Evolutionary conservation across 129 eudicot genomes (phyloP), one percentile per base, ranked within the genome.

Genomic region (Heracleum sosnowskyi): DNA sequence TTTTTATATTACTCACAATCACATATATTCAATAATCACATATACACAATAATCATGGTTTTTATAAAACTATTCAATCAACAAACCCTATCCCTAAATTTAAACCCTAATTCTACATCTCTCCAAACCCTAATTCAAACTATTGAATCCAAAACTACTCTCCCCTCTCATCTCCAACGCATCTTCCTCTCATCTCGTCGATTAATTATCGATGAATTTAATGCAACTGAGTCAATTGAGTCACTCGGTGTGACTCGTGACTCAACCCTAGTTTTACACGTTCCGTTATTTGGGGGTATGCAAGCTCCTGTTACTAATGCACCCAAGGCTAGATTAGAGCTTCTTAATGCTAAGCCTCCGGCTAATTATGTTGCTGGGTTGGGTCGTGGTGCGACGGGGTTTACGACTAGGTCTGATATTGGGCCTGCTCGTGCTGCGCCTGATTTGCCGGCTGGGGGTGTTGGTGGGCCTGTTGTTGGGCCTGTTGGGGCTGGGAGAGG

Each of bases 401-500:
- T 94, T 86, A 94, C 98, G 4, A 94, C 98, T 18, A 90, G 97
- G 33, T 94, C 98, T 1, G 98, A 94, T 91, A 94, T 94, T 39
- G 98, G 98, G 15, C 98, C 97, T 0, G 98, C 98, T 63, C 93
- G 98, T 55, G 96, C 98, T 13, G 97, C 97, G 18, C 97, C 97
- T 5, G 97, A 94, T 53, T 85, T 94, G 13, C 98, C 97, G 13
- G 81, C 81, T 7, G 82, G 77, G 3, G 90, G 88, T 24, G 87
- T 89, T 11, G 87, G 86, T 7, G 92, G 68, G 6, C 68, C 72
- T 31, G 37, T 2, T 66, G 72, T 6, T 85, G 3, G 85, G 0
- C 68, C 89, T 0, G 77, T 90, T 1, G 89, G 89, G 17, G 92
- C 83, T 6, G 97, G 97, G 0, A 86, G 91, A 0, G 97, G 97